Evolutionary conservation across 805 yeast species (phyloP), one percentile per base, ranked within the genome.

Genomic region (Wickerhamiella siamensis): DNA sequence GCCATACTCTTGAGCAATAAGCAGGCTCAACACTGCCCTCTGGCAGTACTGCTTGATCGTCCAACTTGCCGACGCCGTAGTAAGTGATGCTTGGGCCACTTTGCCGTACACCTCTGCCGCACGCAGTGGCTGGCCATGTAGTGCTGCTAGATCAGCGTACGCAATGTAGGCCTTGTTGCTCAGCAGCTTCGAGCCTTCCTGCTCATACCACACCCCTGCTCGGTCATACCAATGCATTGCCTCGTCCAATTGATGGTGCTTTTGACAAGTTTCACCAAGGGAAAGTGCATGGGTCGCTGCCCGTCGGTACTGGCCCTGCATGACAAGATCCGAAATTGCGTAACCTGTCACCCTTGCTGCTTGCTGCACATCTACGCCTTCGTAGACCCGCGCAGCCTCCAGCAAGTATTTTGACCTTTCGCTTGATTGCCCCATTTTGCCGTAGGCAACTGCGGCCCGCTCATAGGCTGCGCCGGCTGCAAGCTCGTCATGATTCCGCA

Each of bases 271-370:
- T 18, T 46, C 21, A 2, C 49, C 54, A 10, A 48, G 34, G 3
- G 47, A 48, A n/a, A 35, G 19, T 4, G 43, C 38, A 3, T 43
- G 43, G 31, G 38, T 43, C 3, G 49, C 51, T 3, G 51, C 51
- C 4, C 51, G 46, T 17, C 50, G 39, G 31, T 40, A 35, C 5
- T 50, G 51, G 19, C 51, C 50, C 21, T 21, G 37, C 3, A 21
- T 21, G 4, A 34, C 29, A 12, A 34, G 27, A 10, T 9, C 24
- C 10, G 19, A 24, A 20, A 34, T 34, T 5, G 24, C 37, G 8
- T 24, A 3, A 3, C 15, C n/a, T 6, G 4, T 12, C 29, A 20
- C n/a, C 2, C n/a, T 14, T 26, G 15, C 37, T 8, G 37, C 27
- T 15, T 31, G 15, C 6, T 31, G 6, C 15, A 12, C n/a, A 5